Percentiles rank a stretch among this genome's conserved stretches.
Evolutionary conservation across 208 protist genomes (phyloP).

Genomic region (Trypanosoma mega): DNA sequence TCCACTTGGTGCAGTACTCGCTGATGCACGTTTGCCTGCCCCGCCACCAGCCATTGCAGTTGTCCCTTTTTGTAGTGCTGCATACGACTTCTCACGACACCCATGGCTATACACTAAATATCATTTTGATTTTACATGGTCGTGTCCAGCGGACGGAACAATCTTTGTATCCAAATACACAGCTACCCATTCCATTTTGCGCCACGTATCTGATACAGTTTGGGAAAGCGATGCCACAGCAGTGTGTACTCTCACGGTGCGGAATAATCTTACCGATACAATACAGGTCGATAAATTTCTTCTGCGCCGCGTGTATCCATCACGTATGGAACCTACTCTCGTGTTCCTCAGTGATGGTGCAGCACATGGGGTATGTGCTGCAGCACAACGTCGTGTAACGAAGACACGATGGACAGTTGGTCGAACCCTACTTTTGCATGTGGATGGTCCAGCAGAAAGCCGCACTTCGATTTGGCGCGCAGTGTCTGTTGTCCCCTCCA

Average conservation of each 20-base stretch:
- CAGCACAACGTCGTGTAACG: background rate
- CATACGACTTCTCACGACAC: constrained; percentile 76
- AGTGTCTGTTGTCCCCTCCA: constrained; percentile 32
- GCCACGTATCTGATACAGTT: too few relatives aligned
- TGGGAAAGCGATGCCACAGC: too few relatives aligned
- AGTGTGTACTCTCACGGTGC: constrained; percentile 62
- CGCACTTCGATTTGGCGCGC: constrained; percentile 40
- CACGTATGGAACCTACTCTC: constrained; percentile 32
- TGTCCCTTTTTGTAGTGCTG: constrained; percentile 63
- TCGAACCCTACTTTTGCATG: constrained; percentile 61
- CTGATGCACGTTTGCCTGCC: constrained; percentile 23
- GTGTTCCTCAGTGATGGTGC: constrained; percentile 66
- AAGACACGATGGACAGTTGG: constrained; percentile 48
- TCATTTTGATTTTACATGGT: constrained; percentile 71
- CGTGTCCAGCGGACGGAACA: constrained; percentile 33
- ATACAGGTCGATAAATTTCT: constrained; percentile 53
- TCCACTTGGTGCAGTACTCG: constrained; percentile 48
- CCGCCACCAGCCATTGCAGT: constrained; percentile 56
- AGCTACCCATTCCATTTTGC: constrained; percentile 51
- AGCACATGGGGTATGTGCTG: constrained; percentile 13
- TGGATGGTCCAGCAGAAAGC: constrained; percentile 38
- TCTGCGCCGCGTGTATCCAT: constrained; percentile 65
- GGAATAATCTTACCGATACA: constrained; percentile 68
- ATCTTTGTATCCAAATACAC: constrained; percentile 38
- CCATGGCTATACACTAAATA: constrained; percentile 59